Evolutionary conservation across 768 basidiomycete species (phyloP).

Genomic region (Scleroderma bovista): DNA sequence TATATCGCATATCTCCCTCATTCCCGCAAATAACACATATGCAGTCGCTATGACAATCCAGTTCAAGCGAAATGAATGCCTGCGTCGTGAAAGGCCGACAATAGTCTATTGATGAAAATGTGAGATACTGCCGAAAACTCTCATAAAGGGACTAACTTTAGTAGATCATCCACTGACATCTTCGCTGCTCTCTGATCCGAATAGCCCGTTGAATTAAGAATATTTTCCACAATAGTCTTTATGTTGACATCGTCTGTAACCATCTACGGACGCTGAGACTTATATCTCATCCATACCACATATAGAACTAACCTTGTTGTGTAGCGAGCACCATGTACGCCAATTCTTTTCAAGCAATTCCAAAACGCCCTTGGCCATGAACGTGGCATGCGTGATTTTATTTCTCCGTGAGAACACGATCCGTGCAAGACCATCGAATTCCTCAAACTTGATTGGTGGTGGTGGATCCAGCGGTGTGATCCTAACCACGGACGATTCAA

Average conservation of each 20-base stretch:
- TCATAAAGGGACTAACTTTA: constrained; percentile 54
- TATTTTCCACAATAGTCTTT: constrained; percentile 63
- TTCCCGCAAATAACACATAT: too few species aligned
- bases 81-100: constrained; percentile 69
- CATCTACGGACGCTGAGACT: constrained; percentile 38
- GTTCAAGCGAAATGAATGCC: constrained; percentile 70
- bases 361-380: constrained; percentile 90
- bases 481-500: constrained; percentile 90
- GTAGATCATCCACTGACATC: constrained; percentile 88
- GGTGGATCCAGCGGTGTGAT: constrained; percentile 92
- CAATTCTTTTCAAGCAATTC: constrained; percentile 93
- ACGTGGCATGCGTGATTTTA: constrained; percentile 85
- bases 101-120: constrained; percentile 44
- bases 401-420: constrained; percentile 89
- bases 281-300: neutral
- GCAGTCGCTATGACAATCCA: too few species aligned
- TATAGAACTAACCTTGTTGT: constrained; percentile 50
- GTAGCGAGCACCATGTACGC: constrained; percentile 86
- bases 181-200: constrained; percentile 82
- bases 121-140: neutral
- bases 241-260: constrained; percentile 68
- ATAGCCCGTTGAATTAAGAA: constrained; percentile 65
- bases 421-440: constrained; percentile 92
- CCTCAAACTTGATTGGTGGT: constrained; percentile 92
- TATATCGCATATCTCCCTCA: too few species aligned